Percentiles rank a stretch among this genome's conserved stretches.
Evolutionary conservation across 2,329 filamentous ascomycete species (phyloP).

Genomic region (Fusarium sulawesiense): DNA sequence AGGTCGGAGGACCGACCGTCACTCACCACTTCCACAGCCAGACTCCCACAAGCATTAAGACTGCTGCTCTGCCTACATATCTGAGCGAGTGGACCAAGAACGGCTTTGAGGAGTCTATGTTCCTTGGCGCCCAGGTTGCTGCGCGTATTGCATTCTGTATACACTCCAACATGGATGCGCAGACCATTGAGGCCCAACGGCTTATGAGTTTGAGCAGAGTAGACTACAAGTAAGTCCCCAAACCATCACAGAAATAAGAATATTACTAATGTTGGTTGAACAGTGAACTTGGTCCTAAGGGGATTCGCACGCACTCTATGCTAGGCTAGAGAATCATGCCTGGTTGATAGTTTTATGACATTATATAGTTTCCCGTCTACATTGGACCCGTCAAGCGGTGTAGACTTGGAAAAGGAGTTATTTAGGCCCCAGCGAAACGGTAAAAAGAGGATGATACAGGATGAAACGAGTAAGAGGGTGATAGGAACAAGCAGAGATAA

Average conservation of each 20-base stretch:
- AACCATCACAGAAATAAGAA: background rate
- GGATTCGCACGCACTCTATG: conserved; percentile 65
- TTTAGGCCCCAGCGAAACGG: conserved; percentile 36
- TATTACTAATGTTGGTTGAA: conserved; percentile 25
- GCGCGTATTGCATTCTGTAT: conserved; percentile 71
- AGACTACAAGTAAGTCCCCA: conserved; percentile 68
- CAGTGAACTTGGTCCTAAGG: conserved; percentile 67
- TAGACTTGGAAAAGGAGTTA: conserved; percentile 38
- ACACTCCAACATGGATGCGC: conserved; percentile 65
- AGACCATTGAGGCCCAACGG: conserved; percentile 63
- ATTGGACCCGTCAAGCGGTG: conserved; percentile 9
- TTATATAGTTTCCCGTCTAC: conserved; percentile 24
- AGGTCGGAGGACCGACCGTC: conserved; percentile 50
- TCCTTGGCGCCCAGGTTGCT: conserved; percentile 88
- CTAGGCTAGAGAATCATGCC: conserved; percentile 52
- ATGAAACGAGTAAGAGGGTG: conserved; percentile 5
- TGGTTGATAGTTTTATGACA: conserved; percentile 27
- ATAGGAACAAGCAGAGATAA: conserved; percentile 20
- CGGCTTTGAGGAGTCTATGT: conserved; percentile 82
- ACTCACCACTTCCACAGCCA: conserved; percentile 69
- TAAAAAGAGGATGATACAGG: conserved; percentile 29
- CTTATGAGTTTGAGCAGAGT: conserved; percentile 68
- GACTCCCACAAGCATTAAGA: conserved; percentile 87
- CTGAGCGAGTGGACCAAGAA: conserved; percentile 91
- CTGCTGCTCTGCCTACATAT: conserved; percentile 82